phyloP scores from a whole-genome alignment of 2,329 filamentous ascomycete species.

The Scytalidium lignicola region DNA sequence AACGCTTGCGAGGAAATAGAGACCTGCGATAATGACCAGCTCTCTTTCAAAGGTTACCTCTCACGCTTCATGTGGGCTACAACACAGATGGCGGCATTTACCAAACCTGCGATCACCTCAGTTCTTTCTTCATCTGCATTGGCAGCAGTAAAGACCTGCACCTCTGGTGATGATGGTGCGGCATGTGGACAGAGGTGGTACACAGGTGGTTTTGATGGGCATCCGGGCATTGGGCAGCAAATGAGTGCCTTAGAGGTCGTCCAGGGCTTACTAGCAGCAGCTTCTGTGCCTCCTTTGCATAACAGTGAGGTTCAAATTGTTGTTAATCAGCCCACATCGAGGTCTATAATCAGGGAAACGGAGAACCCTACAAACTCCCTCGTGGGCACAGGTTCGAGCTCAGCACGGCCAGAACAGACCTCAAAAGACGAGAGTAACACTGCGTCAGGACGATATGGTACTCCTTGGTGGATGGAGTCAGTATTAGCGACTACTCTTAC shows the following conservation, averaged over 20 bases:
- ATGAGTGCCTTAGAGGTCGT: slow-evolving; percentile 61
- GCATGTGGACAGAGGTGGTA: slow-evolving; percentile 62
- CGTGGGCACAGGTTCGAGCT: too few relatives aligned
- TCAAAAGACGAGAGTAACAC: too few relatives aligned
- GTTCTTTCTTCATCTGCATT: slow-evolving; percentile 46
- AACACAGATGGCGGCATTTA: slow-evolving; percentile 50
- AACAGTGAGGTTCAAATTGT: slow-evolving; percentile 12
- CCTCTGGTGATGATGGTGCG: slow-evolving; percentile 45
- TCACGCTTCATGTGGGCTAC: slow-evolving; percentile 59
- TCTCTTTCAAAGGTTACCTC: slow-evolving; percentile 64
- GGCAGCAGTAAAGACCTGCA: slow-evolving; percentile 53
- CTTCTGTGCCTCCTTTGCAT: slow-evolving; percentile 35
- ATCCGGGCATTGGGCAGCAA: slow-evolving; percentile 54
- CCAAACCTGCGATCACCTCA: slow-evolving; percentile 40
- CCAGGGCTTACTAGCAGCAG: slow-evolving; percentile 49
- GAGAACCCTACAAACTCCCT: not conserved
- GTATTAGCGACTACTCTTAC: too few relatives aligned
- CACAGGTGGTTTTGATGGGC: slow-evolving; percentile 48
- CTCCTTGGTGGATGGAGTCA: too few relatives aligned
- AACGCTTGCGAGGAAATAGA: slow-evolving; percentile 55
- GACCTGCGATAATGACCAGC: slow-evolving; percentile 58
- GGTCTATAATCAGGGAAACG: not conserved
- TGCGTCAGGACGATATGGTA: too few relatives aligned
- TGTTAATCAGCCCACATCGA: not conserved
- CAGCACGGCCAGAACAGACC: too few relatives aligned